These are phyloP conservation scores for Colletotrichum sp. DNA, from an alignment of 2,329 filamentous ascomycete genomes.

Conservation along the genomic window DNA sequence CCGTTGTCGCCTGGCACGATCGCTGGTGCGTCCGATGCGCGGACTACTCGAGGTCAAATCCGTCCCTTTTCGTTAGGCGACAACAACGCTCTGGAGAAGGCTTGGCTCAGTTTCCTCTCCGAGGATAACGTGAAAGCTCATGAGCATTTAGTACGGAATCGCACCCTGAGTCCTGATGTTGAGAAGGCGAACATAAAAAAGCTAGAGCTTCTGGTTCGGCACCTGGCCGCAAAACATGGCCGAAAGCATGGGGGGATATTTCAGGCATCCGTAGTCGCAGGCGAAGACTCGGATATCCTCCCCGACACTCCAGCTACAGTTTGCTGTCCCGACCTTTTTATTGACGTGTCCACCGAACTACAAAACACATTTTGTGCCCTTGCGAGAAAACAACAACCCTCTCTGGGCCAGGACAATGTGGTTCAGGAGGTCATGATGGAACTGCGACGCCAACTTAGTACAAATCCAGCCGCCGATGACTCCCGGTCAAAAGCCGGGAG, in stretches of 20 bases:
- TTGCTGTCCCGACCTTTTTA: constrained; percentile 54
- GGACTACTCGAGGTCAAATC: constrained; percentile 63
- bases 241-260: constrained; percentile 49
- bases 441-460: background rate
- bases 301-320: constrained; percentile 36
- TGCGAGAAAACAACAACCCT: constrained; percentile 41
- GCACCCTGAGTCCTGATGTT: constrained; percentile 35
- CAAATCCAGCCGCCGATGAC: background rate
- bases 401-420: constrained; percentile 49
- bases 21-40: constrained; percentile 54
- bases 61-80: constrained; percentile 82
- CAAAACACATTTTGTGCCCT: constrained; percentile 56
- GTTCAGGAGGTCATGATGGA: constrained; percentile 48
- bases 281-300: constrained; percentile 30
- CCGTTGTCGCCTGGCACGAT: constrained; percentile 73
- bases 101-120: constrained; percentile 70
- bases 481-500: background rate
- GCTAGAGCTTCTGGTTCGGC: constrained; percentile 42
- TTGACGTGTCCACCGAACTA: constrained; percentile 53
- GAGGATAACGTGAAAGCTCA: constrained; percentile 55
- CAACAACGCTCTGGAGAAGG: constrained; percentile 78
- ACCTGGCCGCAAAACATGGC: constrained; percentile 51
- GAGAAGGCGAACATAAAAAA: constrained; percentile 40
- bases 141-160: constrained; percentile 36
- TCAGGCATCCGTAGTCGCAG: constrained; percentile 32